Base-by-base conservation (phyloP, 139 green algal genomes). In the Coelastrella sp. region DNA sequence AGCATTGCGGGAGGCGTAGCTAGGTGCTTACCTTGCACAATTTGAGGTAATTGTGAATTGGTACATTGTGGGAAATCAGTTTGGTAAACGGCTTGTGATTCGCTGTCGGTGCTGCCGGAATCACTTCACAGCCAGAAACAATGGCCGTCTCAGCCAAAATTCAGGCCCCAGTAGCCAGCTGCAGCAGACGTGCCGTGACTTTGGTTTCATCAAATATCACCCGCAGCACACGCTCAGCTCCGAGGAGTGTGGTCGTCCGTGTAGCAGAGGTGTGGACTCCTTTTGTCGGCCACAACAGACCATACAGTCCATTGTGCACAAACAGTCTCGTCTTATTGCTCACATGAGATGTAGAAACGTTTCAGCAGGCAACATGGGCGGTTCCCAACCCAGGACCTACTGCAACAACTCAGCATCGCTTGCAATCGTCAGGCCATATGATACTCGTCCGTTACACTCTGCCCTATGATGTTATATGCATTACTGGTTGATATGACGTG, bases 121-220 rank as follows among this genome's bases (percentile, higher is more conserved):
- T 25, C 64, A 25, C 64, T 73, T 48, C 64, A 73, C 32, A 73
- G 35, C 34, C 48, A 80, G 57, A 40, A 84, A 32, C 51, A 9
- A 84, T 84, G 78, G 78, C 78, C 17, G 59, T 84, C 43, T 84
- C 59, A n/a, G 35, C 21, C 35, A 84, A 84, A 25, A 35, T 72
- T 11, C 77, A 84, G 57, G 59, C 77, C 25, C 59, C 77, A 15
- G 75, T 84, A 30, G 60, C 60, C 27, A 76, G 60, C 78, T 84
- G 78, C 78, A 84, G 78, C 78, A 74, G 60, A 60, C 78, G 48
- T 59, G 53, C 69, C 38, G 78, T 59, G 19, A 38, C 23, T 38
- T 21, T 35, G 53, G 75, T 35, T 30, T 35, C 53, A 19, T 35
- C 37, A 35, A 27, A 34, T 37, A 53, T 53, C 34, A 40, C 7